phyloP scores from a whole-genome alignment of 2,329 filamentous ascomycete genomes.

The Alternaria burnsii region DNA sequence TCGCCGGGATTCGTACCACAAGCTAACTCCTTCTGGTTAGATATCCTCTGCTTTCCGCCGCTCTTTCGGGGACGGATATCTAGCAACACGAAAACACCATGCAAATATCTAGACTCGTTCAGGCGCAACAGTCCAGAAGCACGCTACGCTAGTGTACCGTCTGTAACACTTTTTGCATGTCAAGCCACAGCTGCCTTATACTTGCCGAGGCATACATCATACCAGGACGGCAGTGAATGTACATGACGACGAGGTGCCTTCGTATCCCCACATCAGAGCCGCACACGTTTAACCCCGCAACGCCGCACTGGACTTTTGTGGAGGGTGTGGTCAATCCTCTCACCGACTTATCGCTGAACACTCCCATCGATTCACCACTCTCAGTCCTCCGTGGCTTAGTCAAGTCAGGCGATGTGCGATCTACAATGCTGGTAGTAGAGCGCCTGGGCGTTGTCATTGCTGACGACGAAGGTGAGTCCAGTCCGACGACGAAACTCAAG shows the following conservation, averaged over 20 bases:
- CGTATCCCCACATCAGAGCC: constrained; percentile 6
- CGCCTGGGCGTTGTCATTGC: background rate
- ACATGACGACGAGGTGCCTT: constrained; percentile 5
- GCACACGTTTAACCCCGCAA: constrained; percentile 13
- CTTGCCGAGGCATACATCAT: background rate
- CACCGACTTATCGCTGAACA: constrained; percentile 8
- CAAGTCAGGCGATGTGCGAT: background rate
- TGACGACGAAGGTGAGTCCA: background rate
- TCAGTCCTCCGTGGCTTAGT: background rate
- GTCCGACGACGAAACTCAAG: background rate
- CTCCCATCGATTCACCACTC: background rate
- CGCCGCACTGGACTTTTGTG: constrained; percentile 2
- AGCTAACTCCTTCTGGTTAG: background rate
- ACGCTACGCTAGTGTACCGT: background rate
- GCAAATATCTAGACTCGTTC: constrained; percentile 2
- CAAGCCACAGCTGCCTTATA: background rate
- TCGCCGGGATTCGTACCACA: constrained; percentile 3
- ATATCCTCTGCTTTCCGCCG: constrained; percentile 1
- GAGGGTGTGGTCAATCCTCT: constrained; percentile 9
- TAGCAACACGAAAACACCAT: background rate
- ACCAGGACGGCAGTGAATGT: constrained; percentile 5
- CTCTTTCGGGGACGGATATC: constrained; percentile 1
- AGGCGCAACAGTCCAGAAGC: background rate
- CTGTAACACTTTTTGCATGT: background rate
- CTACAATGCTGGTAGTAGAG: background rate